phyloP scores from a whole-genome alignment of 108 stramenopile species.

The Nitzschia sp. region DNA sequence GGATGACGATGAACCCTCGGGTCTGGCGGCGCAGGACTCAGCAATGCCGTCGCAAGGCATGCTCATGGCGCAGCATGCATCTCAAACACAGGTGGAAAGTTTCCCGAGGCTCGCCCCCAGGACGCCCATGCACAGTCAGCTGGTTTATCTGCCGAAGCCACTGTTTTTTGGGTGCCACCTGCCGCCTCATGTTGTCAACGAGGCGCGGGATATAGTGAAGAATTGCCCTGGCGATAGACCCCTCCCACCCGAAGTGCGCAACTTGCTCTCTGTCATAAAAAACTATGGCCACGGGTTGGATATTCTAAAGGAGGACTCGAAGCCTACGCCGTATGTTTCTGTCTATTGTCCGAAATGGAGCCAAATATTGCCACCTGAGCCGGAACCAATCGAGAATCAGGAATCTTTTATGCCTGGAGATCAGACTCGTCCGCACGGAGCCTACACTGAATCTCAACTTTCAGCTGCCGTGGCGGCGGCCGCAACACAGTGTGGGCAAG shows the following conservation, averaged over 20 bases:
- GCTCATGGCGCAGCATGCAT: not conserved
- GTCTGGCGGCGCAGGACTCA: not conserved
- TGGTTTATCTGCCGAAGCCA: constrained; percentile 72
- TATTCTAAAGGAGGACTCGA: constrained; percentile 18
- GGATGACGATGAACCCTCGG: constrained; percentile 6
- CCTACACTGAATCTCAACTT: not conserved
- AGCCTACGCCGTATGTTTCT: constrained; percentile 22
- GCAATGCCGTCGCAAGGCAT: not conserved
- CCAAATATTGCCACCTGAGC: constrained; percentile 15
- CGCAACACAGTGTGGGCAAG: not conserved
- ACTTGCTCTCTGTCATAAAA: constrained; percentile 73
- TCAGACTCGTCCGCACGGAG: not conserved
- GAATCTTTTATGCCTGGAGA: not conserved
- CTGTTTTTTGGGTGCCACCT: constrained; percentile 80
- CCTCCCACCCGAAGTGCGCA: constrained; percentile 53
- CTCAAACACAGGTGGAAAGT: not conserved
- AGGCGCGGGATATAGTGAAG: constrained; percentile 49
- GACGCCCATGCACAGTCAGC: constrained; percentile 64
- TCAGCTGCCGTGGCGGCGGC: not conserved
- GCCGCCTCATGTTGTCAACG: constrained; percentile 69
- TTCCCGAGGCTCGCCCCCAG: constrained; percentile 8
- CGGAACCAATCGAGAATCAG: constrained; percentile 6
- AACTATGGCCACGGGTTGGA: constrained; percentile 75
- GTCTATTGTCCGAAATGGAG: constrained; percentile 44
- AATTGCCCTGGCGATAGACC: constrained; percentile 21